These are phyloP conservation scores for Malus orientalis DNA, from an alignment of 306 rosid species.

Conservation along the genomic window DNA sequence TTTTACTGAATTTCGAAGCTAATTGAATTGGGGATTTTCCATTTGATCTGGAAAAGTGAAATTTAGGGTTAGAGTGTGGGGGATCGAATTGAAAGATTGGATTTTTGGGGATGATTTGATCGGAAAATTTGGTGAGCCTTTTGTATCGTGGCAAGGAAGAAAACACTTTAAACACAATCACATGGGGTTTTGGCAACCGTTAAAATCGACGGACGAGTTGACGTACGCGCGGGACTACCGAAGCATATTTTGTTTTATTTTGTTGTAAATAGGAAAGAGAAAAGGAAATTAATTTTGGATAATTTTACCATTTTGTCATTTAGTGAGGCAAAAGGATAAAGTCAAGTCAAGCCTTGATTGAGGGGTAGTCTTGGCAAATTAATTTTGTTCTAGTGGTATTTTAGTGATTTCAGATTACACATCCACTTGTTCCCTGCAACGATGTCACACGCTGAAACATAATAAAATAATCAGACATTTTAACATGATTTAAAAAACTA, in stretches of 20 bases:
- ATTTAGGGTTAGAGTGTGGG: background rate
- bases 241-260: background rate
- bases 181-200: background rate
- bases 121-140: background rate
- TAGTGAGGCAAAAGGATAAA: too few relatives aligned
- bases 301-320: too few relatives aligned
- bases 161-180: background rate
- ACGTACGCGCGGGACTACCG: background rate
- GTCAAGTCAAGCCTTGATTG: too few relatives aligned
- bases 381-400: too few relatives aligned
- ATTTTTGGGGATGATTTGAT: background rate
- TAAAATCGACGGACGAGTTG: background rate
- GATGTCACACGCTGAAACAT: too few relatives aligned
- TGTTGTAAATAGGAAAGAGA: background rate
- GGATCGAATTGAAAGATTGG: background rate
- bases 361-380: too few relatives aligned
- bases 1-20: background rate
- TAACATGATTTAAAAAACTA: too few relatives aligned
- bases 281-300: background rate
- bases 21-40: background rate
- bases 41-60: background rate
- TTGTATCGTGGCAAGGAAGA: background rate
- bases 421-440: too few relatives aligned
- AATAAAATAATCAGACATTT: too few relatives aligned
- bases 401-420: too few relatives aligned